Evolutionary conservation across 352 stramenopile genomes (phyloP).

Genomic region (Pythium aquatile): DNA sequence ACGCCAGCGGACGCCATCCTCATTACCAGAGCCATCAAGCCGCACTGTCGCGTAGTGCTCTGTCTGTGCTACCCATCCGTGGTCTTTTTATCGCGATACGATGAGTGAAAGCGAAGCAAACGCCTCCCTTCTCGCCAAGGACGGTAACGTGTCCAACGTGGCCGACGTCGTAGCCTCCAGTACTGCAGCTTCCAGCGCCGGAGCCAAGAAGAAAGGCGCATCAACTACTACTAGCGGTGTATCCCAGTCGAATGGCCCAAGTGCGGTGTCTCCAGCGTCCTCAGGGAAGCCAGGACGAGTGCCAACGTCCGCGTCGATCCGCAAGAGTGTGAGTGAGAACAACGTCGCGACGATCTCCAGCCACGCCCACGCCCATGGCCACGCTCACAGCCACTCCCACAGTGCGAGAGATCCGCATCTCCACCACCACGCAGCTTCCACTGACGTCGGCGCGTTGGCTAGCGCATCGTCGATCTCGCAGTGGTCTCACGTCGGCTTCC

Average conservation of each 20-base stretch:
- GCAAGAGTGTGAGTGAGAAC: conserved; percentile 28
- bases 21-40: not conserved
- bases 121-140: not conserved
- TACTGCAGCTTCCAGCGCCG: not conserved
- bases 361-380: not conserved
- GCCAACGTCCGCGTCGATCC: conserved; percentile 13
- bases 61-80: not conserved
- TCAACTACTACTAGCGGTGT: not conserved
- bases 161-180: not conserved
- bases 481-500: conserved; percentile 81
- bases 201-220: not conserved
- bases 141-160: not conserved
- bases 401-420: not conserved
- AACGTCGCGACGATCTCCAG: conserved; percentile 9
- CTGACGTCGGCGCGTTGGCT: not conserved
- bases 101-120: conserved; percentile 5
- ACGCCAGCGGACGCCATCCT: not conserved
- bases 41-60: not conserved
- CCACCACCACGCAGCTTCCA: conserved; percentile 17
- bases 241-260: not conserved
- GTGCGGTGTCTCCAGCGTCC: not conserved
- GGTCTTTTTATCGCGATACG: not conserved
- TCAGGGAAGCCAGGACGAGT: not conserved
- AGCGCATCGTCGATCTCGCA: conserved; percentile 15
- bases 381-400: conserved; percentile 5